phyloP scores from a whole-genome alignment of 2,329 filamentous ascomycete species.

The Chrysoporthe deuterocubensis region DNA sequence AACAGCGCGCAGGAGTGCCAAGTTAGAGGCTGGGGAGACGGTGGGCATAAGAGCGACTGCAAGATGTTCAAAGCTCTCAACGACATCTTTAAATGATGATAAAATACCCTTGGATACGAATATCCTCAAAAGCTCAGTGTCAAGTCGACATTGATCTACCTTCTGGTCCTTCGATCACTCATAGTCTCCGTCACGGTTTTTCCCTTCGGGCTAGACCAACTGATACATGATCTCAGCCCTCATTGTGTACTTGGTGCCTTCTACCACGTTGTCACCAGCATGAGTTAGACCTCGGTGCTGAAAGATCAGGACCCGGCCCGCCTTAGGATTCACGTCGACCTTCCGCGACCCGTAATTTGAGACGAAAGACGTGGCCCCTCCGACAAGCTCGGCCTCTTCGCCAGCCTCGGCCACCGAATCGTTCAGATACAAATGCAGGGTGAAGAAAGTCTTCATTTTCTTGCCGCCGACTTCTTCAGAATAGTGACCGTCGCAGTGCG shows the following conservation, averaged over 20 bases:
- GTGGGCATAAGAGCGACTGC: constrained; percentile 49
- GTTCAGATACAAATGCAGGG: constrained; percentile 60
- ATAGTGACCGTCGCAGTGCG: constrained; percentile 72
- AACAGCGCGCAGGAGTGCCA: constrained; percentile 44
- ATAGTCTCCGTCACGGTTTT: background rate
- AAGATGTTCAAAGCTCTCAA: constrained; percentile 47
- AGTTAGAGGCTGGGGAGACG: constrained; percentile 45
- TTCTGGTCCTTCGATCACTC: background rate
- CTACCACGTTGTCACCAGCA: constrained; percentile 55
- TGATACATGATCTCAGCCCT: constrained; percentile 28
- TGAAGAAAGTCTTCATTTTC: constrained; percentile 53
- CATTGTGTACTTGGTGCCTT: constrained; percentile 57
- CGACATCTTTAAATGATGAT: constrained; percentile 38
- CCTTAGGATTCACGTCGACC: constrained; percentile 59
- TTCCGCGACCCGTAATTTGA: constrained; percentile 46
- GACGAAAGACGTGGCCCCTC: constrained; percentile 61
- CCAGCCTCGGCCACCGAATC: constrained; percentile 49
- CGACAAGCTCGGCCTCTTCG: constrained; percentile 44
- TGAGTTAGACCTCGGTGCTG: constrained; percentile 58
- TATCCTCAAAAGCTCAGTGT: background rate
- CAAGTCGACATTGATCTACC: background rate
- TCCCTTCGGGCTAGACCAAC: background rate
- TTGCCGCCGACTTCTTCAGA: constrained; percentile 53
- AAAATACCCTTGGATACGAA: background rate
- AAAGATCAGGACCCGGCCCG: constrained; percentile 63